A percentile compares a stretch with the other conserved stretches of the same genome.
phyloP scores from a whole-genome alignment of 169 alveolate species.

The Cryptosporidium ryanae region DNA sequence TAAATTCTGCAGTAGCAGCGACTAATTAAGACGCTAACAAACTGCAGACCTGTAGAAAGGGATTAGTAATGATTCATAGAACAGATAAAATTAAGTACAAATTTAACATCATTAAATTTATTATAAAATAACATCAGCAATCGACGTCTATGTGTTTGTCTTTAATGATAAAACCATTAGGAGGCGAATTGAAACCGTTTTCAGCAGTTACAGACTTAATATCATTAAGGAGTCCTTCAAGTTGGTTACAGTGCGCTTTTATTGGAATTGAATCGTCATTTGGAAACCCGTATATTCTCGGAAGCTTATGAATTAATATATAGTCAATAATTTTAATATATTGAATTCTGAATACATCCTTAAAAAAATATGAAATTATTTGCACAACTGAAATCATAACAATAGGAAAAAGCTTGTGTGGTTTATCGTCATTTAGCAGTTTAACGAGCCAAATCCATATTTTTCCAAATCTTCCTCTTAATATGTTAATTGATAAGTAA shows the following conservation, averaged over 20 bases:
- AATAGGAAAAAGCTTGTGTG: constrained; percentile 8
- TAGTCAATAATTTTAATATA: constrained; percentile 50
- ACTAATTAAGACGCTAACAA: too few relatives aligned
- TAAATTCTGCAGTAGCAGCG: too few relatives aligned
- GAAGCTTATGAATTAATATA: constrained; percentile 35
- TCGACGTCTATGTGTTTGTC: constrained; percentile 66
- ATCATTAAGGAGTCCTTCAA: constrained; percentile 30
- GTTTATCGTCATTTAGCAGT: constrained; percentile 31
- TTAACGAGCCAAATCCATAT: constrained; percentile 72
- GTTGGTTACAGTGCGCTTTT: constrained; percentile 50
- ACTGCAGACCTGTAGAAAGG: too few relatives aligned
- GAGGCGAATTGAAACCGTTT: constrained; percentile 26
- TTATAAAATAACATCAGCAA: constrained; percentile 20
- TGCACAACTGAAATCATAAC: constrained; percentile 22
- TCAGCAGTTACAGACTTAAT: neutral
- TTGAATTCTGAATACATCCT: constrained; percentile 24
- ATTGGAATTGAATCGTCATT: constrained; percentile 52
- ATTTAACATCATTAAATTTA: too few relatives aligned
- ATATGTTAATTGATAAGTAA: constrained; percentile 47
- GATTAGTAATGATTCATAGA: too few relatives aligned
- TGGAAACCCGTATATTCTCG: constrained; percentile 5
- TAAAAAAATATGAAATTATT: constrained; percentile 41
- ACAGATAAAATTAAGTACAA: too few relatives aligned
- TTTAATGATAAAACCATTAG: constrained; percentile 52
- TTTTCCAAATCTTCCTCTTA: constrained; percentile 29